These are phyloP conservation scores for Cadophora sp. DNA, from an alignment of 2,329 filamentous ascomycete species.

Conservation along the genomic window DNA sequence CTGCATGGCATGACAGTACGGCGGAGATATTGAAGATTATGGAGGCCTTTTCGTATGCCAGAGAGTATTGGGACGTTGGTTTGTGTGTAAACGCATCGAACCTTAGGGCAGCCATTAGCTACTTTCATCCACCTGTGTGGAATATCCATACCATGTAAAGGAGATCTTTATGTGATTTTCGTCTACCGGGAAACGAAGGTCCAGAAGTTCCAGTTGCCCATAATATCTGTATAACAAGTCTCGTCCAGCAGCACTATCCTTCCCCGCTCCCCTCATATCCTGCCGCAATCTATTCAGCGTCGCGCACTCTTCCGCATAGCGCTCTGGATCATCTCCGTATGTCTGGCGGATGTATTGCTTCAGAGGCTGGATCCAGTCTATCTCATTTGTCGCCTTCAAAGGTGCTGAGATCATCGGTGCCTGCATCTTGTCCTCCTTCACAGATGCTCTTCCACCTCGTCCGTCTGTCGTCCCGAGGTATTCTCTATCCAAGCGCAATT, in stretches of 20 bases:
- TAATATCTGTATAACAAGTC: slow-evolving; percentile 98
- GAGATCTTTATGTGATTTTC: slow-evolving; percentile 99
- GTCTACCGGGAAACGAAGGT: slow-evolving; percentile 94
- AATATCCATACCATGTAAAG: slow-evolving; percentile 83
- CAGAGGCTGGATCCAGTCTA: slow-evolving; percentile 93
- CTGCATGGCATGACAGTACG: slow-evolving; percentile 93
- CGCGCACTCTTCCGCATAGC: slow-evolving; percentile 93
- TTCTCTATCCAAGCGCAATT: slow-evolving; percentile 40
- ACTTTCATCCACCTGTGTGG: not conserved
- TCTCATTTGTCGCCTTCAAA: slow-evolving; percentile 93
- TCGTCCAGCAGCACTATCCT: slow-evolving; percentile 91
- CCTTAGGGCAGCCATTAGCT: slow-evolving; percentile 56
- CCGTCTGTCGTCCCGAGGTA: slow-evolving; percentile 29
- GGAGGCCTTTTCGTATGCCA: slow-evolving; percentile 97
- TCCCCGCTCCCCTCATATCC: slow-evolving; percentile 97
- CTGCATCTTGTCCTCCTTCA: slow-evolving; percentile 63
- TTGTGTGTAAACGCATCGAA: slow-evolving; percentile 99
- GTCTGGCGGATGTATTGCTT: slow-evolving; percentile 93
- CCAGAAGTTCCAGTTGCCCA: slow-evolving; percentile 92
- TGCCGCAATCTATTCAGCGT: slow-evolving; percentile 94
- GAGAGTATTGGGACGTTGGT: slow-evolving; percentile 92
- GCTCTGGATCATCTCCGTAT: slow-evolving; percentile 95
- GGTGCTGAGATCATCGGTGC: slow-evolving; percentile 95
- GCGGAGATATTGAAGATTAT: slow-evolving; percentile 99
- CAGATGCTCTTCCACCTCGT: slow-evolving; percentile 42